Percentiles rank a stretch among this genome's conserved stretches.
These are phyloP conservation scores for Jatropha podagrica DNA, from an alignment of 441 rosid species.

Conservation along the genomic window DNA sequence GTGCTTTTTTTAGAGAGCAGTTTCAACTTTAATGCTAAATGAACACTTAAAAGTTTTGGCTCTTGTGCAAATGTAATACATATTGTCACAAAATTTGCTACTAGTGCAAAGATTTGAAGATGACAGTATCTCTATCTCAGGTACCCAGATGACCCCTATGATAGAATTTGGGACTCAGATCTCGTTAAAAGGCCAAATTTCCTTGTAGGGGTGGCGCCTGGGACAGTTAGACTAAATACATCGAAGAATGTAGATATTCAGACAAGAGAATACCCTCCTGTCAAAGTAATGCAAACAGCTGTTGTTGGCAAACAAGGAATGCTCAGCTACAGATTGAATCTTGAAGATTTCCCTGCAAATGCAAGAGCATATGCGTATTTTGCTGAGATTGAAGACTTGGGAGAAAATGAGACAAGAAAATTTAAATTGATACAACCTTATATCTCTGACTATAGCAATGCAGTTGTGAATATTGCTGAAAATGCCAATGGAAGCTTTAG, in stretches of 20 bases:
- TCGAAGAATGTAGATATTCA: constrained; percentile 45
- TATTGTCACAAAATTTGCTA: neutral
- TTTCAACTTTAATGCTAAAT: no score
- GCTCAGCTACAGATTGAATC: constrained; percentile 79
- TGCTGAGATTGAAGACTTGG: constrained; percentile 84
- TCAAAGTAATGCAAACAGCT: constrained; percentile 94
- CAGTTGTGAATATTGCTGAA: constrained; percentile 91
- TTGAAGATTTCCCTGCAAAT: constrained; percentile 90
- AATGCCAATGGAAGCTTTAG: constrained; percentile 89
- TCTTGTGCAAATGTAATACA: neutral
- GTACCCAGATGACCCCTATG: constrained; percentile 98
- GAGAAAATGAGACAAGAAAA: constrained; percentile 68
- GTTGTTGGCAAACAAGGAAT: constrained; percentile 78
- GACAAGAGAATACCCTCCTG: constrained; percentile 93
- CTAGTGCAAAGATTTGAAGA: neutral
- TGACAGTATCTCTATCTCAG: constrained; percentile 37
- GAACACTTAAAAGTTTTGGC: neutral
- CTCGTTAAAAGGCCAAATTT: constrained; percentile 71
- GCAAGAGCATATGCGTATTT: constrained; percentile 94
- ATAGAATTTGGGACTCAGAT: constrained; percentile 97
- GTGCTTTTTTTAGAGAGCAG: no score
- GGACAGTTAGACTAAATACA: constrained; percentile 71
- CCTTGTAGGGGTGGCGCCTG: constrained; percentile 80
- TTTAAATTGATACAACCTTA: constrained; percentile 67
- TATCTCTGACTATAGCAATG: constrained; percentile 72